Base-by-base conservation (phyloP, 208 protist species). In the Trypanosoma lewisi region DNA sequence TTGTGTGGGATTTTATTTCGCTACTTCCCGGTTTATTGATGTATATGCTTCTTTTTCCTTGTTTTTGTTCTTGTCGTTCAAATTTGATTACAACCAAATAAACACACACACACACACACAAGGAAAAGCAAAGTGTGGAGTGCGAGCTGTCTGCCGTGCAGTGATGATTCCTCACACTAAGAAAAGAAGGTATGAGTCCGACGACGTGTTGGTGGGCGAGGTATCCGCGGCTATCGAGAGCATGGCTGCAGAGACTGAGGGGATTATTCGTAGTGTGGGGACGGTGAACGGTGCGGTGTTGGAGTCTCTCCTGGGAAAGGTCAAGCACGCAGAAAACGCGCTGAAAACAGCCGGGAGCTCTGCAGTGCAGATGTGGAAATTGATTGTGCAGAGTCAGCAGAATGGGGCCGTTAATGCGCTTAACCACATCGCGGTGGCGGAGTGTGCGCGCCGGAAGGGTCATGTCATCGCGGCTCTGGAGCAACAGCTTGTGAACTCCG, bases 221-320 rank as follows among this genome's bases (percentile, higher is more conserved):
- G 44, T 47, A 33, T 45, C 70, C 19, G 66, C 66, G 27, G 28
- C 41, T 4, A 44, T 76, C 33, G 55, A 49, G 16, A 36, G 52
- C 23, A 58, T 73, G 50, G 58, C 76, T 3, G 34, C 28, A 5
- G 63, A 73, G 14, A 21, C 77, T 5, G 67, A 66, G 4, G 42
- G 48, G n/a, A 60, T 73, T 47, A 42, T 66, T 4, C 45, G 57
- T 4, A 64, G 48, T 37, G 50, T 82, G 0, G 61, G 58, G 27
- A 57, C 37, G 9, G 67, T 77, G 28, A 82, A 77, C 39, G 45
- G 62, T 2, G 63, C 64, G 28, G 69, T 82, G 34, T 53, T 82
- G 25, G 62, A 51, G 37, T 62, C 59, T 0, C 53, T 65, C 1
- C n/a, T 62, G 14, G 42, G 62, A 19, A 66, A 67, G 7, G 61